Evolutionary conservation across 164 flowering plant genomes (phyloP), one percentile per base, ranked within the genome.

Genomic region (Liquidambar formosana): DNA sequence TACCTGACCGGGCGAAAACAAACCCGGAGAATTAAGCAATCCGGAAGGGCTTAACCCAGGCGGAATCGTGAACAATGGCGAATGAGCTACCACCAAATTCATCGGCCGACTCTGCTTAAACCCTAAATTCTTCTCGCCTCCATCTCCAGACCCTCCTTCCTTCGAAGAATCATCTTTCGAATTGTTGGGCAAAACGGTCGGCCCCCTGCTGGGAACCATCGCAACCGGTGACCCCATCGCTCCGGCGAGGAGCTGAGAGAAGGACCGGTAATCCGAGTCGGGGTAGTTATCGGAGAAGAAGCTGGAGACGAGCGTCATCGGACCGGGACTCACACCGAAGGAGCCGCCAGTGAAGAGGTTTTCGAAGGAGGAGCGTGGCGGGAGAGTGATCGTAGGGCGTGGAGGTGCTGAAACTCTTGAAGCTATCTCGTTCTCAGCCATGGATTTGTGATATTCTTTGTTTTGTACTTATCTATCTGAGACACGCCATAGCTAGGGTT

Each of bases 171-270:
- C 67, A 58, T 27, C 62, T 8, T 43, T 33, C 63, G 74, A 61
- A 66, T 25, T 66, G 19, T 27, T 74, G 16, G 64, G n/a, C n/a
- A 49, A 16, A 4, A 60, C 71, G 22, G 45, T 25, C 43, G 53
- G 49, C 22, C 58, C 69, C 23, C 57, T 4, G 10, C 68, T 64
- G 13, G 66, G 12, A 28, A n/a, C 16, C 22, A 59, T 18, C 16
- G 84, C 79, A 23, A 70, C 64, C 0, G 96, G 96, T 0, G 98
- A 89, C 33, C 80, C 84, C 93, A 92, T 91, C 28, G 97, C 97
- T 12, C 97, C 98, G 11, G 98, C 97, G 3, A 95, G 86, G 9
- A 95, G 92, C 82, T 93, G 97, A 4, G 99, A 89, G 79, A 95
- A 95, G n/a, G 95, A 89, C 49, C 78, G 68, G 58, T 53, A 70